A percentile compares a stretch with the other conserved stretches of the same genome.
phyloP scores from a whole-genome alignment of 2,329 filamentous ascomycete species.

The Claviceps monticola region DNA sequence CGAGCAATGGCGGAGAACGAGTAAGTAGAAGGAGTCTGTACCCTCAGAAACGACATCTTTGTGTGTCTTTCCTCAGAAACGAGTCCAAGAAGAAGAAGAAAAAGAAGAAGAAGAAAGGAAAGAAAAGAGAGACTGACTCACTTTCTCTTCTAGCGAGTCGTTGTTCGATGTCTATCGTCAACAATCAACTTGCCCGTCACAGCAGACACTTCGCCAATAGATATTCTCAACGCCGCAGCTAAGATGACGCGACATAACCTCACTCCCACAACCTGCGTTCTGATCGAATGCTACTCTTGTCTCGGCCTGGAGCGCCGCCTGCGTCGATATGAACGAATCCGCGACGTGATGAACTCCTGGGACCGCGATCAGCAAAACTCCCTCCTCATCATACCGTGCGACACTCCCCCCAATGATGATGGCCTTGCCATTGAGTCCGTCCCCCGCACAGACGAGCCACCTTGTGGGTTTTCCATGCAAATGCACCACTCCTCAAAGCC shows the following conservation, averaged over 20 bases:
- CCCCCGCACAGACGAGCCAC: slow-evolving; percentile 42
- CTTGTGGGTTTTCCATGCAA: slow-evolving; percentile 52
- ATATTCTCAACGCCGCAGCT: slow-evolving; percentile 57
- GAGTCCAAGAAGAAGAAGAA: neutral
- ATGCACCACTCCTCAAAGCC: slow-evolving; percentile 71
- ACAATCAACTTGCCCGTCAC: slow-evolving; percentile 59
- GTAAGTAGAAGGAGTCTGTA: slow-evolving; percentile 29
- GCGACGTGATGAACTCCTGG: slow-evolving; percentile 89
- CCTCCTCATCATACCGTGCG: slow-evolving; percentile 51
- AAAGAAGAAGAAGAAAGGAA: neutral
- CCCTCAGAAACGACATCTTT: neutral
- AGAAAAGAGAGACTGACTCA: neutral
- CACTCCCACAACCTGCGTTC: slow-evolving; percentile 49
- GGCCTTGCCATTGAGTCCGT: slow-evolving; percentile 55
- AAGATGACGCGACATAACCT: slow-evolving; percentile 50
- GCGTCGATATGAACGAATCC: slow-evolving; percentile 72
- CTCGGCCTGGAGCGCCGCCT: slow-evolving; percentile 72
- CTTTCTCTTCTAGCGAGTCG: slow-evolving; percentile 40
- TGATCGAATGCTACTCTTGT: slow-evolving; percentile 62
- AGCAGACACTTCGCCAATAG: slow-evolving; percentile 57
- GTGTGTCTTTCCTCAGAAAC: neutral
- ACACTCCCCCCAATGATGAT: slow-evolving; percentile 36
- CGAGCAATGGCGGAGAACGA: slow-evolving; percentile 66
- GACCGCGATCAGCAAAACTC: slow-evolving; percentile 66
- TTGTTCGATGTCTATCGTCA: slow-evolving; percentile 57